Evolutionary conservation across 768 basidiomycete genomes (phyloP), one percentile per base, ranked within the genome.

Genomic region (Auriculariales sp.): DNA sequence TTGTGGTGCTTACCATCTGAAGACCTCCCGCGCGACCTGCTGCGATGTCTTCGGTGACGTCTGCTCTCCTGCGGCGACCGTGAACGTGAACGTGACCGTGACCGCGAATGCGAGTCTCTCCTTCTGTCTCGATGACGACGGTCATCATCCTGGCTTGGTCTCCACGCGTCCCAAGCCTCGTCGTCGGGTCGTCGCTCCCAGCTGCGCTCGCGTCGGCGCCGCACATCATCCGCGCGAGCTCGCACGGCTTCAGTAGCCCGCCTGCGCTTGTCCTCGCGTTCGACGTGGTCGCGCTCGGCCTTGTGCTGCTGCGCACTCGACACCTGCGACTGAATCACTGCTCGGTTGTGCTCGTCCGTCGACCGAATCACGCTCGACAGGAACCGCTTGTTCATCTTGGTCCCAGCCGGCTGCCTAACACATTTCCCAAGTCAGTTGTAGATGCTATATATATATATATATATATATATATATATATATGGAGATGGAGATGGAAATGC

Each of bases 301-400:
- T 54, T 53, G 31, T 52, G 53, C 39, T 55, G 46, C 28, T 52
- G 48, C 2, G 64, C 64, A 3, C 60, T 60, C 9, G 61, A 49
- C 22, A 62, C 63, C 50, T 70, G 68, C 17, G 56, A 54, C 10
- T 61, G 58, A 3, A 67, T 52, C 4, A 99, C 70, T 11, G 84
- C 79, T 65, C 83, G 80, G 64, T 99, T 99, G 60, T 99, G 95
- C 51, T 93, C 93, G 61, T 95, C 93, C 3, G 95, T 95, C 55
- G 78, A 91, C 56, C 82, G 79, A 50, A 99, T 92, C 53, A 99
- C 91, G 19, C 62, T 58, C 1, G 61, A 58, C 6, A 74, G 56
- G 54, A 74, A 74, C 12, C 67, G 62, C 50, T 70, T 74, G 58
- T 74, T 71, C 2, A 93, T 65, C 55, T 75, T 79, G 0, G 89